These are phyloP conservation scores for Colletotrichum liriopes DNA, from an alignment of 2,329 filamentous ascomycete genomes.

Conservation along the genomic window DNA sequence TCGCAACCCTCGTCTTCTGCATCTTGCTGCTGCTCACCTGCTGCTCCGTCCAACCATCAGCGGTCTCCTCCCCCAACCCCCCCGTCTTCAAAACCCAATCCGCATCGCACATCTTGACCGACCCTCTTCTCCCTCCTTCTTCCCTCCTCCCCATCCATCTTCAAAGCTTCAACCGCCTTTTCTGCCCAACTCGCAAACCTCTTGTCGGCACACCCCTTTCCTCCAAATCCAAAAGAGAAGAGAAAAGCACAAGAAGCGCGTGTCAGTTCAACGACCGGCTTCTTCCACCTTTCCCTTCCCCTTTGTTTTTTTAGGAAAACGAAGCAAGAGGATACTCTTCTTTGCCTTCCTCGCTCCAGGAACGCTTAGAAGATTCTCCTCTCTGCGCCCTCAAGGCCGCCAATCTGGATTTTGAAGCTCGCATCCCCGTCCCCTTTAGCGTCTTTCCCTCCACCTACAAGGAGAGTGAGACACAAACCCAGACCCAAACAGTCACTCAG, in stretches of 20 bases:
- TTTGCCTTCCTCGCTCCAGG: slow-evolving; percentile 75
- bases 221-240: slow-evolving; percentile 43
- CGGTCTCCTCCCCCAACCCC: slow-evolving; percentile 34
- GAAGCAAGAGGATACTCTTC: slow-evolving; percentile 79
- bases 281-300: slow-evolving; percentile 58
- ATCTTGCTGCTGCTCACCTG: slow-evolving; percentile 13
- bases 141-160: slow-evolving; percentile 42
- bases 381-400: slow-evolving; percentile 79
- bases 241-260: slow-evolving; percentile 45
- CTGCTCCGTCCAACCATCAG: slow-evolving; percentile 40
- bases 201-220: slow-evolving; percentile 32
- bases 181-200: slow-evolving; percentile 31
- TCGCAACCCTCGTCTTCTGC: slow-evolving; percentile 36
- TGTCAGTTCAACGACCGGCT: slow-evolving; percentile 45
- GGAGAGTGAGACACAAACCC: slow-evolving; percentile 61
- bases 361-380: slow-evolving; percentile 75
- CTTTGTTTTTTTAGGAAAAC: slow-evolving; percentile 71
- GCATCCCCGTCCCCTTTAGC: slow-evolving; percentile 99
- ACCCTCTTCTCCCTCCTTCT: slow-evolving; percentile 44
- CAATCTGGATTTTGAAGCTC: slow-evolving; percentile 99
- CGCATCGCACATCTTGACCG: slow-evolving; percentile 43
- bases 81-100: slow-evolving; percentile 47
- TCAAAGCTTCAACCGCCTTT: slow-evolving; percentile 39
- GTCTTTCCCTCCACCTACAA: slow-evolving; percentile 99
- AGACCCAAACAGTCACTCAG: slow-evolving; percentile 64